Evolutionary conservation across 257 asterid genomes (phyloP).

Genomic region (Solanum paucissectum): DNA sequence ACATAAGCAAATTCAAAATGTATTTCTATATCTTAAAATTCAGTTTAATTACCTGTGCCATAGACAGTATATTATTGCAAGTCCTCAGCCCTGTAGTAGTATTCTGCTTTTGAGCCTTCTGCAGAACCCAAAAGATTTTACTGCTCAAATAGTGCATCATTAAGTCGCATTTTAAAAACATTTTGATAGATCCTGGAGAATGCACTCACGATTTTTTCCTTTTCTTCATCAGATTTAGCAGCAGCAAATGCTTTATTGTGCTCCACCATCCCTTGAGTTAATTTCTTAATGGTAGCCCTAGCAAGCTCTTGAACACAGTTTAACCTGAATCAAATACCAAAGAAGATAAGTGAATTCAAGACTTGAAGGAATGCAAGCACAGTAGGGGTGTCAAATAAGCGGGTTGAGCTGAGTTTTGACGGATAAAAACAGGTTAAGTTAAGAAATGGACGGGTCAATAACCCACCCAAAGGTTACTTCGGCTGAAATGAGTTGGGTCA

Average conservation of each 20-base stretch:
- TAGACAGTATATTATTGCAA: slow-evolving; percentile 81
- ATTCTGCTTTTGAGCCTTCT: slow-evolving; percentile 70
- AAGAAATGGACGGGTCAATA: neutral
- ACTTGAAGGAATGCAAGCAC: neutral
- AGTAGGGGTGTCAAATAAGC: neutral
- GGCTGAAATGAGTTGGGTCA: neutral
- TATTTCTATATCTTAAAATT: neutral
- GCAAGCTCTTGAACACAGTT: slow-evolving; percentile 72
- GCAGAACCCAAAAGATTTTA: slow-evolving; percentile 13
- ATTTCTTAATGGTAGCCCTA: slow-evolving; percentile 57
- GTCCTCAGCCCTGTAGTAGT: slow-evolving; percentile 63
- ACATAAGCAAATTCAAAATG: neutral
- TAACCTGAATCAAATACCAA: slow-evolving; percentile 35
- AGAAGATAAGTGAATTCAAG: neutral
- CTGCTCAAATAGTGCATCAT: neutral
- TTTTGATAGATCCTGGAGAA: neutral
- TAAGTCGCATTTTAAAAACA: neutral
- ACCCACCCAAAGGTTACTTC: neutral
- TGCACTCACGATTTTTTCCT: slow-evolving; percentile 63
- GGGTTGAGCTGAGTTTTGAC: neutral
- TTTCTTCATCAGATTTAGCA: slow-evolving; percentile 75
- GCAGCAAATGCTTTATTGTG: slow-evolving; percentile 51
- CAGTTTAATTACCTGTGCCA: slow-evolving; percentile 47
- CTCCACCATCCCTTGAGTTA: slow-evolving; percentile 70
- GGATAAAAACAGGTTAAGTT: neutral